Evolutionary conservation across 768 basidiomycete genomes (phyloP).

Genomic region (Chlorophyllum brunneum): DNA sequence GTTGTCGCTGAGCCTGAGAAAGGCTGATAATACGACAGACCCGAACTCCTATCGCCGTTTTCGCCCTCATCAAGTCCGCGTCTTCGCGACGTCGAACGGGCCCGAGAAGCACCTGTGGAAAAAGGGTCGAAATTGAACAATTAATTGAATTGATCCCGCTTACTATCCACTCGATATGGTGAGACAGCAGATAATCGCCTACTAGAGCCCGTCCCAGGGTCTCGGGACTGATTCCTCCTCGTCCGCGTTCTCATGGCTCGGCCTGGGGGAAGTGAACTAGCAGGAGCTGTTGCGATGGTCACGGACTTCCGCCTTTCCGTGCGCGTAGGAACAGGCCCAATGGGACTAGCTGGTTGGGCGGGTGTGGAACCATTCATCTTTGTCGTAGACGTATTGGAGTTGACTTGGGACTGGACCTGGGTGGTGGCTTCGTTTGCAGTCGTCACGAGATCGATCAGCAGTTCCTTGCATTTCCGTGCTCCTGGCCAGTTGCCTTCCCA

Average conservation of each 20-base stretch:
- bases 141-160: conserved; percentile 24
- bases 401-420: conserved; percentile 25
- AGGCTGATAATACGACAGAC: conserved; percentile 45
- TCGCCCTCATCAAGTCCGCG: conserved; percentile 68
- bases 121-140: conserved; percentile 17
- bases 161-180: conserved; percentile 64
- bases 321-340: conserved; percentile 29
- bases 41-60: conserved; percentile 36
- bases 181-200: conserved; percentile 57
- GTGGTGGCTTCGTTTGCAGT: conserved; percentile 69
- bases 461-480: conserved; percentile 81
- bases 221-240: conserved; percentile 56
- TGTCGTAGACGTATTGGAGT: conserved; percentile 14
- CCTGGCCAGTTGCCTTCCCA: conserved; percentile 91
- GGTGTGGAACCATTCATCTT: conserved; percentile 21
- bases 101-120: conserved; percentile 51
- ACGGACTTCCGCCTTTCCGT: conserved; percentile 56
- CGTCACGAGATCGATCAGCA: conserved; percentile 64
- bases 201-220: conserved; percentile 42
- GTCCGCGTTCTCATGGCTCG: conserved; percentile 48
- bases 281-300: conserved; percentile 41
- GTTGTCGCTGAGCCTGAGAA: conserved; percentile 52
- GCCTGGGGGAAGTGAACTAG: conserved; percentile 31
- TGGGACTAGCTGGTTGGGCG: conserved; percentile 18
- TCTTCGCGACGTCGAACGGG: conserved; percentile 72